Evolutionary conservation across 768 basidiomycete genomes (phyloP).

Genomic region (Lactarius pseudohatsudake): DNA sequence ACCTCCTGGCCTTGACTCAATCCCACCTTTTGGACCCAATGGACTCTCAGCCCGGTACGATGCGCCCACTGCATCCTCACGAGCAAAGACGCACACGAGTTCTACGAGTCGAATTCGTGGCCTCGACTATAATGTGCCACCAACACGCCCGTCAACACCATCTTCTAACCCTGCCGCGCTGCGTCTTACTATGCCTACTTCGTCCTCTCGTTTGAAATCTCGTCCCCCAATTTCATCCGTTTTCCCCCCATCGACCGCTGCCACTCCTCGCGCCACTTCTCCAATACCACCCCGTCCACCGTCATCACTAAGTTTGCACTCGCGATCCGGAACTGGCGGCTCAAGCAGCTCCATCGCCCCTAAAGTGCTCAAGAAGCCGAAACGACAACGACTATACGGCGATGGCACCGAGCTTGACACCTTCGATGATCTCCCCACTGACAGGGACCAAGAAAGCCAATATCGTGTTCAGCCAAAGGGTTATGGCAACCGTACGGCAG

Average conservation of each 20-base stretch:
- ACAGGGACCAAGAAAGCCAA: constrained; percentile 75
- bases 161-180: constrained; percentile 75
- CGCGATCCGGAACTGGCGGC: constrained; percentile 35
- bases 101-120: constrained; percentile 61
- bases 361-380: constrained; percentile 73
- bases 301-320: constrained; percentile 51
- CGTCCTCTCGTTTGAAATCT: constrained; percentile 64
- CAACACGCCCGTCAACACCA: constrained; percentile 76
- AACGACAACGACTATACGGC: constrained; percentile 73
- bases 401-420: constrained; percentile 89
- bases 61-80: constrained; percentile 77
- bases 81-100: constrained; percentile 67
- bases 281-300: constrained; percentile 58
- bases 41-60: constrained; percentile 61
- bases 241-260: constrained; percentile 50
- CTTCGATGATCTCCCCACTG: constrained; percentile 85
- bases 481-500: constrained; percentile 60
- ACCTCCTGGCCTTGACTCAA: constrained; percentile 52
- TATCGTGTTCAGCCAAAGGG: constrained; percentile 77
- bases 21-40: constrained; percentile 32
- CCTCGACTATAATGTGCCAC: constrained; percentile 67
- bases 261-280: constrained; percentile 52
- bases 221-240: constrained; percentile 76
- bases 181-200: constrained; percentile 86
- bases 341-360: constrained; percentile 47